Percentiles rank a stretch among this genome's conserved stretches.
Evolutionary conservation across 345 rosid genomes (phyloP).

Genomic region (Lagerstroemia speciosa): DNA sequence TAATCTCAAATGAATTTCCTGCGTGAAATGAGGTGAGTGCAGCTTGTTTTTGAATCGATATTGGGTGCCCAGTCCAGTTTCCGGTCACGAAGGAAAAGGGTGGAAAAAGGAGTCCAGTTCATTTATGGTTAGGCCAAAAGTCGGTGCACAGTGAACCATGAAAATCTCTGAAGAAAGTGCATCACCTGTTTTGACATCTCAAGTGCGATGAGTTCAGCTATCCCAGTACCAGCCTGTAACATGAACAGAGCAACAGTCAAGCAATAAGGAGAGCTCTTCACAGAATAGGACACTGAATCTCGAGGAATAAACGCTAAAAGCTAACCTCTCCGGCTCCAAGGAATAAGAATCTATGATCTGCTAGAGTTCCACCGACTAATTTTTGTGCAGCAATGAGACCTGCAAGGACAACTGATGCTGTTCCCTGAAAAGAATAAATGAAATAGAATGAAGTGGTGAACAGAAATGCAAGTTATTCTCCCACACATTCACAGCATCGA

Average conservation of each 20-base stretch:
- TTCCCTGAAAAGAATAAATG: conserved; percentile 47
- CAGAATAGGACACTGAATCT: too few species aligned
- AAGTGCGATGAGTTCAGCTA: conserved; percentile 87
- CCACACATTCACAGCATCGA: neutral
- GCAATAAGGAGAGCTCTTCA: neutral
- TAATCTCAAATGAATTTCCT: too few species aligned
- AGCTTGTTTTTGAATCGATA: too few species aligned
- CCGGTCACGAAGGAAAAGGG: too few species aligned
- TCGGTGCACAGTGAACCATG: neutral
- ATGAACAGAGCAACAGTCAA: neutral
- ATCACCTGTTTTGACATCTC: conserved; percentile 82
- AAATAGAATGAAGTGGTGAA: neutral
- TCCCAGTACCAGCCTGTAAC: conserved; percentile 95
- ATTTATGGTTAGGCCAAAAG: neutral
- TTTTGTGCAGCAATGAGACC: conserved; percentile 80
- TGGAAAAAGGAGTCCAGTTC: too few species aligned
- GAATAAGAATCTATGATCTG: conserved; percentile 38
- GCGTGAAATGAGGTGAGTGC: too few species aligned
- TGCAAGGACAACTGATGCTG: conserved; percentile 97
- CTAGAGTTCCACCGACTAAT: conserved; percentile 63
- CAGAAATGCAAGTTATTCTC: neutral
- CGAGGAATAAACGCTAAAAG: neutral
- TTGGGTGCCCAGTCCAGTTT: too few species aligned
- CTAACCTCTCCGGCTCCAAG: conserved; percentile 46
- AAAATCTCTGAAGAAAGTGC: neutral